A percentile compares a stretch with the other conserved stretches of the same genome.
Conservation (phyloP, 2,329 filamentous ascomycete genomes). For the Capronia coronata region DNA sequence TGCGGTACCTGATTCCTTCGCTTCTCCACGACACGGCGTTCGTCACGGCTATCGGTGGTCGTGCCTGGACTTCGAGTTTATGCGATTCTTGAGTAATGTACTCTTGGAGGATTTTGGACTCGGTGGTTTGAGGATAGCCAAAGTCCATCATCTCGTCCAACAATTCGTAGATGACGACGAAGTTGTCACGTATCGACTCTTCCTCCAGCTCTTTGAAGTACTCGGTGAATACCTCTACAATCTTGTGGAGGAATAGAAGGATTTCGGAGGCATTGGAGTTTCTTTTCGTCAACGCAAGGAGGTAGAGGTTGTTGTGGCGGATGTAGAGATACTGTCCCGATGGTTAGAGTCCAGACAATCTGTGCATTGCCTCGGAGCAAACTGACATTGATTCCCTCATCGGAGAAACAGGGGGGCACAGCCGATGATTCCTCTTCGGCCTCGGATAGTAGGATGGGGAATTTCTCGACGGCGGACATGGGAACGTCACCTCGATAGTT, state of each 20-base stretch:
- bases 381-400: conserved; percentile 94
- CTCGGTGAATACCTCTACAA: conserved; percentile 98
- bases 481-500: conserved; percentile 98
- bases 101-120: conserved; percentile 97
- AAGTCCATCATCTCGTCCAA: conserved; percentile 99
- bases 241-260: conserved; percentile 92
- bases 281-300: conserved; percentile 93
- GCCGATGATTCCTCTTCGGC: conserved; percentile 98
- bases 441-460: conserved; percentile 89
- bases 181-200: conserved; percentile 98
- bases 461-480: conserved; percentile 98
- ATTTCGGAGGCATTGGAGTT: conserved; percentile 99
- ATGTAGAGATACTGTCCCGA: conserved; percentile 84
- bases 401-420: conserved; percentile 94
- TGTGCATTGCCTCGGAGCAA: background rate
- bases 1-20: conserved; percentile 95
- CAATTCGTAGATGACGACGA: conserved; percentile 97
- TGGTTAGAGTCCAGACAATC: conserved; percentile 5
- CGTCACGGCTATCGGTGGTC: conserved; percentile 93
- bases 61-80: conserved; percentile 93
- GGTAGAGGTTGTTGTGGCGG: conserved; percentile 97
- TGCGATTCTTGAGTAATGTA: conserved; percentile 99
- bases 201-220: conserved; percentile 99
- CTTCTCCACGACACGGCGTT: conserved; percentile 98
- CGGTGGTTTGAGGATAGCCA: conserved; percentile 96